A percentile compares a stretch with the other conserved stretches of the same genome.
Evolutionary conservation across 202 grass and related monocot genomes (phyloP).

Genomic region (Cymbopogon flexuosus): DNA sequence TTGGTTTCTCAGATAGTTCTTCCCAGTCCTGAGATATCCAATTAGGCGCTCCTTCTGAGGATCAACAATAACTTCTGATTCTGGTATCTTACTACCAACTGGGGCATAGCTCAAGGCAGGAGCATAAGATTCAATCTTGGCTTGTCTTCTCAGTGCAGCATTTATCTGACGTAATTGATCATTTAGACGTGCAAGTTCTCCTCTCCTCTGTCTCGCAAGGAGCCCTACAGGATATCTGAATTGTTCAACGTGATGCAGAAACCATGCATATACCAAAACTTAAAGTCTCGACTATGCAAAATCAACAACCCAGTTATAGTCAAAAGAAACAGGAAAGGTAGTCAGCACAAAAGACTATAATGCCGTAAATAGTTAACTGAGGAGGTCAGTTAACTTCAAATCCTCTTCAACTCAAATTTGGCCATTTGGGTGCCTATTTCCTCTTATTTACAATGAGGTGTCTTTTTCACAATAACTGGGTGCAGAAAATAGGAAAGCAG

Average conservation of each 20-base stretch:
- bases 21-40: slow-evolving; percentile 70
- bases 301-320: background rate
- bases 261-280: background rate
- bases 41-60: slow-evolving; percentile 74
- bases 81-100: slow-evolving; percentile 61
- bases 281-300: background rate
- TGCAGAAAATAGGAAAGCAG: background rate
- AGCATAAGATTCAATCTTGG: slow-evolving; percentile 97
- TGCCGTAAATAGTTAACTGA: background rate
- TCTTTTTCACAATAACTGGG: background rate
- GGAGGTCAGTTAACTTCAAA: background rate
- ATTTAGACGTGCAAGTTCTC: slow-evolving; percentile 76
- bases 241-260: slow-evolving; percentile 28
- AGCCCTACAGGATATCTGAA: slow-evolving; percentile 50
- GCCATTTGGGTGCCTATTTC: background rate
- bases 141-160: slow-evolving; percentile 87
- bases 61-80: slow-evolving; percentile 86
- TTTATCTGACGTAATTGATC: slow-evolving; percentile 96
- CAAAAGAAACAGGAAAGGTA: background rate
- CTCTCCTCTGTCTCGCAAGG: slow-evolving; percentile 85
- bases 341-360: background rate
- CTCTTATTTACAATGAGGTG: background rate
- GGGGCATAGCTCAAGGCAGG: slow-evolving; percentile 91
- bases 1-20: slow-evolving; percentile 86
- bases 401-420: background rate